Evolutionary conservation across 2,329 filamentous ascomycete genomes (phyloP).

Genomic region (Trichoderma brevicompactum): DNA sequence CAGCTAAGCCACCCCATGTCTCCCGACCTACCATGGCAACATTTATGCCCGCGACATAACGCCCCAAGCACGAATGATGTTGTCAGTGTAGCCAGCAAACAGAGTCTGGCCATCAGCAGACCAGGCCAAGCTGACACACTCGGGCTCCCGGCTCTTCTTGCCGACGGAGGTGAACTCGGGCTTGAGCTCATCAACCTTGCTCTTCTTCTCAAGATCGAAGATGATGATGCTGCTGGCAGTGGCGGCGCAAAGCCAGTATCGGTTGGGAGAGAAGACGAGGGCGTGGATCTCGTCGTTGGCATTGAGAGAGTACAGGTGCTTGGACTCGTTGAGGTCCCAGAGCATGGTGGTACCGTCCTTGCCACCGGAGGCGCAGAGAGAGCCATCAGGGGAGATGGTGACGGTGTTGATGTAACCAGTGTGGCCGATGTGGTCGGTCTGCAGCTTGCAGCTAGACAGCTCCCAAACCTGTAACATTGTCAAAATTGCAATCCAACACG

Average conservation of each 20-base stretch:
- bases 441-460: conserved; percentile 97
- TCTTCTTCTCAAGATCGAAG: conserved; percentile 99
- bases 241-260: conserved; percentile 99
- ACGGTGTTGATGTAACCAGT: conserved; percentile 99
- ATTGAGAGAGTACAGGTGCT: conserved; percentile 99
- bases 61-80: conserved; percentile 97
- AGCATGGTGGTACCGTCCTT: conserved; percentile 99
- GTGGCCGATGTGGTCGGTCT: conserved; percentile 99
- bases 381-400: conserved; percentile 99
- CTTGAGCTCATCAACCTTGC: conserved; percentile 99
- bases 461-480: conserved; percentile 81
- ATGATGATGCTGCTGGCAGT: conserved; percentile 99
- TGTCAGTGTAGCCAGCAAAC: conserved; percentile 99
- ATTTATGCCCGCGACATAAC: conserved; percentile 90
- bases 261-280: conserved; percentile 99
- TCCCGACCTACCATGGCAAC: conserved; percentile 18
- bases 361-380: conserved; percentile 97
- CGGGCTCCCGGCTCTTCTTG: conserved; percentile 99
- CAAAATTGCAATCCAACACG: conserved; percentile 6
- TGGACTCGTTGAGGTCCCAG: conserved; percentile 99
- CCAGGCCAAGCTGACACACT: conserved; percentile 98
- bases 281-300: conserved; percentile 99
- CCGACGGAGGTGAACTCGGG: conserved; percentile 95
- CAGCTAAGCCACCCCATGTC: conserved; percentile 15
- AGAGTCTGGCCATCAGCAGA: conserved; percentile 97